phyloP scores from a whole-genome alignment of 2,329 filamentous ascomycete species.

The Hypoxylon sp. region DNA sequence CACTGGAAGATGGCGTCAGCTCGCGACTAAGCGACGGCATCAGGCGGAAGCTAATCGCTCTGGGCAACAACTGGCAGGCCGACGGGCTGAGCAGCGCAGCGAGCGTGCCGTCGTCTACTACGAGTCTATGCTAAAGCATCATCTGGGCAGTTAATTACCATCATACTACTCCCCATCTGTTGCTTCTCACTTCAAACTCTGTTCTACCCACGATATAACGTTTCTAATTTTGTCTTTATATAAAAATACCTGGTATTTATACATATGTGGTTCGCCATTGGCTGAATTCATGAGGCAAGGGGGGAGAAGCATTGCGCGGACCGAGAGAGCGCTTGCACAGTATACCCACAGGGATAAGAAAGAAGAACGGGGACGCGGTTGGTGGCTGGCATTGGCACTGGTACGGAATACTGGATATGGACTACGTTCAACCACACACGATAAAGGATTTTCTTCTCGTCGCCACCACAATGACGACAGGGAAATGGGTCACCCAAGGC shows the following conservation, averaged over 20 bases:
- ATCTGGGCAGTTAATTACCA: neutral
- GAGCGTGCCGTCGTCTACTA: conserved; percentile 16
- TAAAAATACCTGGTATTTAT: conserved; percentile 12
- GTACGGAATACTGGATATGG: neutral
- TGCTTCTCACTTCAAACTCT: neutral
- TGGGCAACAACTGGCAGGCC: conserved; percentile 58
- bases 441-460: conserved; percentile 7
- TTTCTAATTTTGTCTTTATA: conserved; percentile 9
- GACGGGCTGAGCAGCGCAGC: conserved; percentile 42
- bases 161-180: neutral
- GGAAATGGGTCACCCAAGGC: conserved; percentile 10
- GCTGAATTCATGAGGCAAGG: neutral
- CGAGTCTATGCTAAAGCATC: conserved; percentile 13
- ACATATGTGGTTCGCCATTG: conserved; percentile 8
- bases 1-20: conserved; percentile 58
- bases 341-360: conserved; percentile 21
- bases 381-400: neutral
- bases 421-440: conserved; percentile 6
- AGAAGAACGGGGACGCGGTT: neutral
- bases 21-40: conserved; percentile 62
- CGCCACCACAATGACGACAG: neutral
- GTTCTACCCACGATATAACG: conserved; percentile 22
- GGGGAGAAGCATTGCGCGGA: neutral
- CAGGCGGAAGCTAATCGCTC: conserved; percentile 57
- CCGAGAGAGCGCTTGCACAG: conserved; percentile 9